Evolutionary conservation across 352 stramenopile species (phyloP).

Genomic region (Pythium aphanidermatum): DNA sequence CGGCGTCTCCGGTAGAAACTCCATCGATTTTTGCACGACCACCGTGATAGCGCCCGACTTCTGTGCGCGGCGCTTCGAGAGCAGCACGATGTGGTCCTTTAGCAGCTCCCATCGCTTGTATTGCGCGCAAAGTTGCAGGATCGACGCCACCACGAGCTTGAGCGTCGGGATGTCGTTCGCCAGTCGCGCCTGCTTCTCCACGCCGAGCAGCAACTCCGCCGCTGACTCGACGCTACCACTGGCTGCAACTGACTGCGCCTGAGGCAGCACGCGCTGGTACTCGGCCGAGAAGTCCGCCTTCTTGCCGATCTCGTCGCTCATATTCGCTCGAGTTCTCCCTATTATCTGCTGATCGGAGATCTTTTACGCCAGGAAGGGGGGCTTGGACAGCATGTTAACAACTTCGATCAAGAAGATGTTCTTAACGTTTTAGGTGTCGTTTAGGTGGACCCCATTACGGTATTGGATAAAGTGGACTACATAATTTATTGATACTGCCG

Average conservation of each 20-base stretch:
- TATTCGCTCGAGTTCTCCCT: constrained; percentile 20
- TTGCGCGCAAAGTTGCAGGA: constrained; percentile 74
- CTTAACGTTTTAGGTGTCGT: too few relatives aligned
- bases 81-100: constrained; percentile 76
- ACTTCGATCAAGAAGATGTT: too few relatives aligned
- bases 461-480: constrained; percentile 7
- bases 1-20: constrained; percentile 67
- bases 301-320: constrained; percentile 78
- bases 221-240: constrained; percentile 76
- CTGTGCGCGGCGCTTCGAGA: constrained; percentile 87
- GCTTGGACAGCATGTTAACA: too few relatives aligned
- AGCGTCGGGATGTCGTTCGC: constrained; percentile 85
- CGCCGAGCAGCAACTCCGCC: constrained; percentile 72
- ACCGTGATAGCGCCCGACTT: constrained; percentile 82
- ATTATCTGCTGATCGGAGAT: too few relatives aligned
- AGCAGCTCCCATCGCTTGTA: constrained; percentile 88
- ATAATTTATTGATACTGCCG: constrained; percentile 15
- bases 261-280: constrained; percentile 56
- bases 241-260: constrained; percentile 56
- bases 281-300: constrained; percentile 68
- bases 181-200: constrained; percentile 81
- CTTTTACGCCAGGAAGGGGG: constrained; percentile 5
- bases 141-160: constrained; percentile 65
- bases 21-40: constrained; percentile 82
- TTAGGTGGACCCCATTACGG: too few relatives aligned